Conservation (phyloP, 148 eudicot species). For the Rhododendron ovatum region DNA sequence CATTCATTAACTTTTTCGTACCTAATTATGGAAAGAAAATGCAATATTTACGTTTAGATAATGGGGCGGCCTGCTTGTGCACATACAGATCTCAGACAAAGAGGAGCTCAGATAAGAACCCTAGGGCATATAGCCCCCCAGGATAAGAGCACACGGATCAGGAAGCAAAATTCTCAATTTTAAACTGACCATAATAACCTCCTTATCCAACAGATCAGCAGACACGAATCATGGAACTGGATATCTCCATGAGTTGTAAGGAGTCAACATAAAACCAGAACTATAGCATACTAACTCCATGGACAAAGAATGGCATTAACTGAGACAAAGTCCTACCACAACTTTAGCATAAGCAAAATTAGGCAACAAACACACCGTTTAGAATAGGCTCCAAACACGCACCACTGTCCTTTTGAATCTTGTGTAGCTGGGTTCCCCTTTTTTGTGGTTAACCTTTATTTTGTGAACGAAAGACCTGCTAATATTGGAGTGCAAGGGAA, state of each 20-base stretch:
- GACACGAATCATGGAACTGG: not conserved
- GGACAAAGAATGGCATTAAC: not conserved
- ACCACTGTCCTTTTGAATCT: not conserved
- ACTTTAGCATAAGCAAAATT: not conserved
- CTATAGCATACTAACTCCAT: not conserved
- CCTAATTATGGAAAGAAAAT: not conserved
- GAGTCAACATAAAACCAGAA: not conserved
- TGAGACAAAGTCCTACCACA: not conserved
- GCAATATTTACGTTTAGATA: not conserved
- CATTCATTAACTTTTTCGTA: not conserved
- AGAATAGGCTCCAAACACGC: not conserved
- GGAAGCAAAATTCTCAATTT: not conserved
- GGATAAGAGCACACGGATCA: not conserved
- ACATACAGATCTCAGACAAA: not conserved
- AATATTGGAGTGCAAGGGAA: not conserved
- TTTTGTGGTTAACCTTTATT: not conserved
- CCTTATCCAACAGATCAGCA: not conserved
- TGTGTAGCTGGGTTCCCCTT: not conserved
- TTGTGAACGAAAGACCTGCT: not conserved
- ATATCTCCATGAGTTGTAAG: not conserved
- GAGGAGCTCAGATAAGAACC: not conserved
- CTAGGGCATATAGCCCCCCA: not conserved
- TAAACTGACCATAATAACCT: not conserved
- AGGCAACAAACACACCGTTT: not conserved
- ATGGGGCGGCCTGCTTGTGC: not conserved